Base-by-base conservation (phyloP, 805 yeast genomes). In the Candida germanica region DNA sequence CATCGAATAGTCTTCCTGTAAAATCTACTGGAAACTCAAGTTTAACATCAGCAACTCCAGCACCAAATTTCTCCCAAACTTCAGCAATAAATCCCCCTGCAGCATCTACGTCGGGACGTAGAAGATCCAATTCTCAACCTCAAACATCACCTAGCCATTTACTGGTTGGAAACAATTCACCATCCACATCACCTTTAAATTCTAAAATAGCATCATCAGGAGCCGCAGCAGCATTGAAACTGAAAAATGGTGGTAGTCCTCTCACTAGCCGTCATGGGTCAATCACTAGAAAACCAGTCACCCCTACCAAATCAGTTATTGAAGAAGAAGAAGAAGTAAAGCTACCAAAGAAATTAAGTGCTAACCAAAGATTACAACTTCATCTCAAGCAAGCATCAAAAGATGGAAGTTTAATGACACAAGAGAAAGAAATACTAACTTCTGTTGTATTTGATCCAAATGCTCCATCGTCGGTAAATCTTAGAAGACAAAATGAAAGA, bases 361-460 rank as follows among this genome's bases (percentile, higher is more conserved):
- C 72, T 1, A 57, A 55, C 28, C 70, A 66, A 37, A 50, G 68
- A 29, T 54, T 66, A 12, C 71, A 65, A 36, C 59, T 53, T 29
- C 71, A 66, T 42, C 42, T 68, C 18, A 46, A 61, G 28, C 56
- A 64, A 30, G 71, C 68, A 1, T 56, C 71, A 1, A 61, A 51
- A 42, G 37, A 60, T 1, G 73, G 73, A 0, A 30, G 62, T 0
- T 48, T 68, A 14, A 48, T 60, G 48, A 58, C 69, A 1, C 70
- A 65, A 36, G 61, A 61, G 36, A 59, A 55, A 43, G 68, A 62
- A 33, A 38, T 44, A 1, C 45, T 66, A n/a, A 54, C 59, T 3
- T 49, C 62, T 7, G 69, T 65, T 5, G 60, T 59, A 2, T 66
- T 62, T 42, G 71, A 68, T 42, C 72, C 73, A 0, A 66, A 51